Evolutionary conservation across 1,139 yeast species (phyloP), one percentile per base, ranked within the genome.

Genomic region (Yamadazyma dushanensis): DNA sequence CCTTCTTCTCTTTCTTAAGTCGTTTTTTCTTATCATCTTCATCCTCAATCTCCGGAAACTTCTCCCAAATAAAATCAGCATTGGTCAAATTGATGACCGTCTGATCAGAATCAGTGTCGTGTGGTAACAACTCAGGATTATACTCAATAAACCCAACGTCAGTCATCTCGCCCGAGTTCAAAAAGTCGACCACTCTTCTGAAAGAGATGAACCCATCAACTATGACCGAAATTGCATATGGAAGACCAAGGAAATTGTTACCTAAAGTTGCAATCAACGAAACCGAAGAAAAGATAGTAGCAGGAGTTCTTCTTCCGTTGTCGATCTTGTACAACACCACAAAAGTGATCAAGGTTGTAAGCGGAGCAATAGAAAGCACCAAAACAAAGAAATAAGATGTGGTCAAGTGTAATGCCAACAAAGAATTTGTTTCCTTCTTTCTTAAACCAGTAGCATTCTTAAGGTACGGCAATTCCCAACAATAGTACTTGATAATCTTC

Each of bases 261-360:
- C 36, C 31, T 8, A 41, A 21, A 9, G 18, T n/a, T 4, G 16
- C 34, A 31, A 88, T 87, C 40, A 86, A 70, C 1, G 90, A 72
- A 35, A 89, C 64, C n/a, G 96, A 83, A 0, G 96, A 77, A 54
- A 89, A 89, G 14, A 89, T 78, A 26, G 74, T 65, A 4, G 89
- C 92, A 1, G 95, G 81, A 40, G 70, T 68, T 44, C 78, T 70
- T 16, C 36, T 36, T 62, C 46, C 47, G 8, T 50, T 43, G 43
- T 83, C 80, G 8, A 80, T 59, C 26, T 73, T 79, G 47, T 80
- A 82, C 47, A 85, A 62, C 1, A 81, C 81, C 45, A 88, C 73
- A 53, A 88, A 89, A 0, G 96, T 74, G 2, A 80, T 69, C 73
- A 84, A 70, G 3, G 94, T 83, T 1, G 90, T 76, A 40, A 86